These are phyloP conservation scores for Biscogniauxia sp. DNA, from an alignment of 2,329 filamentous ascomycete genomes.

Conservation along the genomic window DNA sequence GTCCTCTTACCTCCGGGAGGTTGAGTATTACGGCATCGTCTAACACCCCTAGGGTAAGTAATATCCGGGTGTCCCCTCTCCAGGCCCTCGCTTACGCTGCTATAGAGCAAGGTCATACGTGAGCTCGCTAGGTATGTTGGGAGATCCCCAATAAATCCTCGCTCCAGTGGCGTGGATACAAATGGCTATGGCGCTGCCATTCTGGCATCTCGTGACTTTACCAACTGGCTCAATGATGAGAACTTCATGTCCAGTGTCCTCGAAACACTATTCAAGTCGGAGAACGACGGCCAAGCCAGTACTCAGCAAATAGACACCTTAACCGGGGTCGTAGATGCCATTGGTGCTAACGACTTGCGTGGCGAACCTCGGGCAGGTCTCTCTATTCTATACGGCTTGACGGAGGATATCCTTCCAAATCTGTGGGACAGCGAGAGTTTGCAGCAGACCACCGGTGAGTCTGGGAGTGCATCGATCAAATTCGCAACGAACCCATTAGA, in stretches of 20 bases:
- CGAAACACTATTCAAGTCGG: constrained; percentile 17
- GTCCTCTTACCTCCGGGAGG: constrained; percentile 12
- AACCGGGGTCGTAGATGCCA: constrained; percentile 54
- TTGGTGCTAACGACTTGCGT: constrained; percentile 39
- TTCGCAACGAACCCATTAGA: constrained; percentile 36
- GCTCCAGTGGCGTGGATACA: background rate
- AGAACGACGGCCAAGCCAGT: background rate
- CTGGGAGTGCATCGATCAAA: constrained; percentile 41
- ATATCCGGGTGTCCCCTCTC: background rate
- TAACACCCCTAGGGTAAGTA: constrained; percentile 21
- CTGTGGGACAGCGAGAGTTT: constrained; percentile 40
- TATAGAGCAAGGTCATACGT: constrained; percentile 3
- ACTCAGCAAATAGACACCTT: constrained; percentile 44
- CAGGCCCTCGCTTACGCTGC: background rate
- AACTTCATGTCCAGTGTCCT: constrained; percentile 39
- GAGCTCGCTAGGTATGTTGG: constrained; percentile 9
- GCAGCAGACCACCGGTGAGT: constrained; percentile 25
- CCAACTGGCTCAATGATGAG: constrained; percentile 46
- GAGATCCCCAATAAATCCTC: constrained; percentile 3
- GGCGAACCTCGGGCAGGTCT: constrained; percentile 42
- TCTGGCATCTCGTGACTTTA: constrained; percentile 47
- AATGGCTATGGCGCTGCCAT: constrained; percentile 44
- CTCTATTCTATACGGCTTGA: constrained; percentile 48
- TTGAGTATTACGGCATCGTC: constrained; percentile 22
- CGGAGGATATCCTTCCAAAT: constrained; percentile 41